Evolutionary conservation across 208 protist species (phyloP), one percentile per base, ranked within the genome.

Genomic region (Willaertia magna): DNA sequence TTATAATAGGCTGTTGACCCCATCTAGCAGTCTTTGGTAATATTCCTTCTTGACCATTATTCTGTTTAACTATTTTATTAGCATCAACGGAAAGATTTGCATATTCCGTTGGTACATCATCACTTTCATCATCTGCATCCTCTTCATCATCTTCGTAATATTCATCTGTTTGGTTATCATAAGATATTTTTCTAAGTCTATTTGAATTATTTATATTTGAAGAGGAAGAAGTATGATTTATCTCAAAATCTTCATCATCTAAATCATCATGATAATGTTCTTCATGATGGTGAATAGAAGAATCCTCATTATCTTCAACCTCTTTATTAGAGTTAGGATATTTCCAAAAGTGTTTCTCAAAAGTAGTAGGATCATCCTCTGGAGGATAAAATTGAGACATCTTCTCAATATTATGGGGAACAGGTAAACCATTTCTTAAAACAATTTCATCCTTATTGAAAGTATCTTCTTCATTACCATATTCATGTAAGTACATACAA

Each of bases 401-500:
- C 4, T 55, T 83, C 11, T 30, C 46, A 26, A 43, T 39, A 42
- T 83, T 49, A 18, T 43, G 26, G 40, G 78, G 78, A 48, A 83
- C 78, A 49, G 78, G 78, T 26, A 83, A 40, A n/a, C 78, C 83
- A 52, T 85, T 85, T 22, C 83, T 51, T n/a, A 85, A 43, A 1
- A 83, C 61, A 86, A 94, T 93, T 44, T 96, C 94, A 49, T 96
- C 93, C 88, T 96, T 96, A 22, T 91, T 92, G 14, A 89, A 87
- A 20, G 83, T 79, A 78, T 87, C 86, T n/a, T 79, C 40, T 42
- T 89, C 86, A 2, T 90, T 59, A 0, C 76, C 91, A 18, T 92
- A 42, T 26, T 97, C 92, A 85, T 97, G 95, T 1, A 97, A 88
- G 86, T 96, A 97, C 89, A 96, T 93, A 86, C 95, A 97, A 79